Percentiles rank a stretch among this genome's conserved stretches.
These are phyloP conservation scores for Fragilaria crotonensis DNA, from an alignment of 108 stramenopile species.

Conservation along the genomic window DNA sequence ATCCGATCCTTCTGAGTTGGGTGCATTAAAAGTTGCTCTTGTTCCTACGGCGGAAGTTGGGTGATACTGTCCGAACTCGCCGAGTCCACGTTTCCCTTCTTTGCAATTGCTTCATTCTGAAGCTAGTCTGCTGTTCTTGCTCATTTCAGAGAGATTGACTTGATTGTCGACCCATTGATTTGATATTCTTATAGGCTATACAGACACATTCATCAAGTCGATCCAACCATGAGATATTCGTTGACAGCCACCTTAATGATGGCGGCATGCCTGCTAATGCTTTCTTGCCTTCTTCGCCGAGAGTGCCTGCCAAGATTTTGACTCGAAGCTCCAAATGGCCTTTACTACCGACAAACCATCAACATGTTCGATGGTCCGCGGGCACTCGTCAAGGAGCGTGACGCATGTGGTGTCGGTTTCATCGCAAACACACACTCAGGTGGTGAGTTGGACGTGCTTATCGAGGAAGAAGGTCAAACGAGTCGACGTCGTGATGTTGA, in stretches of 20 bases:
- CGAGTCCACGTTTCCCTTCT: not conserved
- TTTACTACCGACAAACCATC: constrained; percentile 13
- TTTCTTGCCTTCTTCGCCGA: not conserved
- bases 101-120: not conserved
- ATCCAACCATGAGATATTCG: too few species aligned
- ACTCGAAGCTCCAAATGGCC: constrained; percentile 18
- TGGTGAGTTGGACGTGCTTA: too few species aligned
- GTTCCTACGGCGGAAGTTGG: not conserved
- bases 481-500: too few species aligned
- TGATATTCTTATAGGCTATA: not conserved
- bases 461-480: too few species aligned
- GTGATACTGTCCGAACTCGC: not conserved
- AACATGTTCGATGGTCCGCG: constrained; percentile 83
- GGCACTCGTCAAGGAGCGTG: constrained; percentile 82
- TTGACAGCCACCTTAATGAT: not conserved
- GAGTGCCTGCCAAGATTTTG: not conserved
- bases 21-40: not conserved
- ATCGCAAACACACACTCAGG: constrained; percentile 74
- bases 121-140: not conserved
- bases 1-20: not conserved
- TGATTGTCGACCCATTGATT: too few species aligned
- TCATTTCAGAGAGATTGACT: too few species aligned
- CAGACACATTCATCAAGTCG: too few species aligned
- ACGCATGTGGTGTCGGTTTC: constrained; percentile 98
- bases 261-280: not conserved